Evolutionary conservation across 2,329 filamentous ascomycete species (phyloP), one percentile per base, ranked within the genome.

Genomic region (Pezicula rhizophila): DNA sequence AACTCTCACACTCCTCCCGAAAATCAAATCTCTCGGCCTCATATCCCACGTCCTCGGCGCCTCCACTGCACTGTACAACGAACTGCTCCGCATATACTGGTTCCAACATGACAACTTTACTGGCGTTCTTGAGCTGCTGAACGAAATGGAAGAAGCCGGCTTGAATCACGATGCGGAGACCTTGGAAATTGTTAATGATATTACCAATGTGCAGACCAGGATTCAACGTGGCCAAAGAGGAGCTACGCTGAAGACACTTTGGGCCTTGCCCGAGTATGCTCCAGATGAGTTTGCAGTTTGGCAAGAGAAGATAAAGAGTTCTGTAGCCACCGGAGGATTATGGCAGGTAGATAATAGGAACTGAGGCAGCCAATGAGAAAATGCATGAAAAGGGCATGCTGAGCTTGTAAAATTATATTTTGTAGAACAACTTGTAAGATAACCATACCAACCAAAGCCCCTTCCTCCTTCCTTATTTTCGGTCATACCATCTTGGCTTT

Each of bases 21-120:
- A 78, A 7, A 70, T 90, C 57, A 87, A 86, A 61, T 72, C 76
- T 40, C 72, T 88, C 0, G 86, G 87, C 2, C 74, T 85, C 1
- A 77, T 79, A 1, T 85, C 84, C 0, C 88, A 85, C 60, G 81
- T 88, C 6, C 75, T 92, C 1, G 87, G 85, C 42, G 83, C 80
- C 5, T 82, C 82, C 15, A 85, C 85, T 0, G 70, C 76, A 0
- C 78, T 91, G 38, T 91, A 87, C 70, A 83, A 85, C 60, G 73
- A 79, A 43, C 73, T 89, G 31, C 72, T 88, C 20, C 66, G 71
- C 12, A 74, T 84, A 18, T 71, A 80, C 48, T 88, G 84, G 79
- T 65, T 69, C 31, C 76, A 79, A 10, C 78, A 79, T 53, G 74
- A 79, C 18, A 80, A 88, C 58, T 63, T 60, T 18, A 45, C 38